Evolutionary conservation across 2,329 filamentous ascomycete species (phyloP), one percentile per base, ranked within the genome.

Genomic region (Ophiostoma tasmaniense): DNA sequence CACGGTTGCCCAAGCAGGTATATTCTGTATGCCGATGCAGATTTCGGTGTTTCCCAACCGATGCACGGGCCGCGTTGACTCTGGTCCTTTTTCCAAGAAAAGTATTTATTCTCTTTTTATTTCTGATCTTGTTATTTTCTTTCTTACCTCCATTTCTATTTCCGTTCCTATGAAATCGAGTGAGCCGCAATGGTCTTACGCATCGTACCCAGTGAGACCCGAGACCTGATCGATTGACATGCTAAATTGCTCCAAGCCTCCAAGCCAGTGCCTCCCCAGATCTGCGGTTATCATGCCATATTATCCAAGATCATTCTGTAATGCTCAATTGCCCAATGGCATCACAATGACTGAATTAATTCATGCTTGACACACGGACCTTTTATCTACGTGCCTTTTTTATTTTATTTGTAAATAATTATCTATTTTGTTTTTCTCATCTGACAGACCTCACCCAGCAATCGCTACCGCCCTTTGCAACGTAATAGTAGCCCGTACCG

Each of bases 11-110:
- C 50, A 55, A 55, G 50, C 50, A 55, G 7, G 42, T 45, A 45
- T 7, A 45, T 45, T 45, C 10, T 22, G 50, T 25, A 62, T 62
- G 59, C 59, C 25, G 59, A 62, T 62, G 59, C 59, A 62, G 59
- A 62, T 62, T 62, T 62, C 59, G 59, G 59, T 62, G 59, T 62
- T 62, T 20, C 59, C 59, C 28, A 62, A 62, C 55, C 59, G 59
- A 62, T 62, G 59, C 28, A 62, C 59, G 28, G 59, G 59, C 30
- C 59, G 30, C 50, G 50, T 55, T 25, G 59, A 33, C 59, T 62
- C 59, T 25, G 50, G 50, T 28, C 50, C 7, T 45, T 42, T n/a
- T n/a, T n/a, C n/a, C n/a, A n/a, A n/a, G n/a, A n/a, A n/a, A n/a
- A n/a, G n/a, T n/a, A n/a, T n/a, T n/a, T n/a, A n/a, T n/a, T n/a